Evolutionary conservation across 176 grass and related monocot species (phyloP), one percentile per base, ranked within the genome.

Genomic region (Avena sativa): DNA sequence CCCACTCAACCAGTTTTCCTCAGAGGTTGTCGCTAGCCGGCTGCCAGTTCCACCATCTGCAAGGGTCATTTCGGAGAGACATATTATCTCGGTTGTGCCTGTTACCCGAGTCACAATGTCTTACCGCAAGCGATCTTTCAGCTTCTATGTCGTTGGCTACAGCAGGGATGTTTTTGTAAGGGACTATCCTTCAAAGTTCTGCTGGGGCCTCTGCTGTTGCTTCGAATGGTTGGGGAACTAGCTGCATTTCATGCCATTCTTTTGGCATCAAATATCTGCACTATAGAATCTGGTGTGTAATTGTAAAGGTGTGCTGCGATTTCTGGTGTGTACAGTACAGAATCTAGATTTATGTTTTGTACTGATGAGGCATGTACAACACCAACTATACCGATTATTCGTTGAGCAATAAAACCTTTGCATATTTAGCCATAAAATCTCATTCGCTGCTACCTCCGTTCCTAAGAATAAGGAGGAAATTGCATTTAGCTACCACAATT

Each of bases 121-220:
- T 44, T 63, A 84, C 47, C 70, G 79, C 47, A 94, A 89, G 38
- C 85, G 71, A 5, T 91, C 87, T 15, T 98, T 98, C 56, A 94
- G 87, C 77, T 96, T 98, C 71, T 96, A 98, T 49, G 67, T 98
- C 13, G 76, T 98, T 1, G 96, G 96, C 20, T 81, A 87, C 30
- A 86, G 74, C 80, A 91, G 92, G 81, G 92, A 98, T 58, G 80
- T 98, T 51, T 94, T 93, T 78, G 87, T 98, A 61, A 94, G 89
- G 73, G 87, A 96, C 57, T 98, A 98, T 25, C 97, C 97, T 71
- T 87, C 78, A 15, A 94, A 86, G 78, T 91, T 94, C 10, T 98
- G 94, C 71, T 95, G 88, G 90, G 97, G 94, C 62, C 92, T 98
- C 67, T 96, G 92, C 32, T 93, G 94, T 76, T 98, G 97, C 85